These are phyloP conservation scores for Lactarius sp. DNA, from an alignment of 768 basidiomycete genomes.

Conservation along the genomic window DNA sequence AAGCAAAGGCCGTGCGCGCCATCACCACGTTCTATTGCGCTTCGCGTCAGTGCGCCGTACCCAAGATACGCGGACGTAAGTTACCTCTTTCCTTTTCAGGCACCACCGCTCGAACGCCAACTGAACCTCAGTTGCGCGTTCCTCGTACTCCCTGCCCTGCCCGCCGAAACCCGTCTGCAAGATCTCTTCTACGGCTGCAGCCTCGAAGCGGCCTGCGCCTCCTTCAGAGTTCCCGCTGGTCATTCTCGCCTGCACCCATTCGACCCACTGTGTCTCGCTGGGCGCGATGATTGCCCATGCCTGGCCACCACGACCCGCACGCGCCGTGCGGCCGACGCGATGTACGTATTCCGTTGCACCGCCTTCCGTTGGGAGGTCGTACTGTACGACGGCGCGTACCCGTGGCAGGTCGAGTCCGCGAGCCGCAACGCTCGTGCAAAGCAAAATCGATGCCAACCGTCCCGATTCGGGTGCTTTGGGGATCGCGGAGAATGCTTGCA, in stretches of 20 bases:
- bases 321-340: slow-evolving; percentile 93
- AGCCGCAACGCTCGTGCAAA: slow-evolving; percentile 98
- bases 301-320: slow-evolving; percentile 92
- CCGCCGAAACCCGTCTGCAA: slow-evolving; percentile 84
- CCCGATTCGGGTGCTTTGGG: slow-evolving; percentile 29
- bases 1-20: slow-evolving; percentile 83
- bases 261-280: slow-evolving; percentile 83
- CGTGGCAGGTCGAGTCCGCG: slow-evolving; percentile 93
- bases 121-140: slow-evolving; percentile 92
- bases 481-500: slow-evolving; percentile 70
- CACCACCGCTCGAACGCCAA: slow-evolving; percentile 95
- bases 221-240: slow-evolving; percentile 39
- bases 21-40: slow-evolving; percentile 59
- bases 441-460: slow-evolving; percentile 60
- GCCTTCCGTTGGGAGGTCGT: slow-evolving; percentile 96
- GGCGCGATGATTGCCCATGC: slow-evolving; percentile 92
- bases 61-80: no score
- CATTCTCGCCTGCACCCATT: slow-evolving; percentile 87
- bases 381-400: slow-evolving; percentile 93
- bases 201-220: slow-evolving; percentile 48
- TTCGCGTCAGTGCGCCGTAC: not conserved
- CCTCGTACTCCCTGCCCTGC: slow-evolving; percentile 72
- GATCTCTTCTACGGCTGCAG: slow-evolving; percentile 63
- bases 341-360: slow-evolving; percentile 96
- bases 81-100: slow-evolving; percentile 60